These are phyloP conservation scores for Singerocomus rubriflavus DNA, from an alignment of 1,284 basidiomycete species.

Conservation along the genomic window DNA sequence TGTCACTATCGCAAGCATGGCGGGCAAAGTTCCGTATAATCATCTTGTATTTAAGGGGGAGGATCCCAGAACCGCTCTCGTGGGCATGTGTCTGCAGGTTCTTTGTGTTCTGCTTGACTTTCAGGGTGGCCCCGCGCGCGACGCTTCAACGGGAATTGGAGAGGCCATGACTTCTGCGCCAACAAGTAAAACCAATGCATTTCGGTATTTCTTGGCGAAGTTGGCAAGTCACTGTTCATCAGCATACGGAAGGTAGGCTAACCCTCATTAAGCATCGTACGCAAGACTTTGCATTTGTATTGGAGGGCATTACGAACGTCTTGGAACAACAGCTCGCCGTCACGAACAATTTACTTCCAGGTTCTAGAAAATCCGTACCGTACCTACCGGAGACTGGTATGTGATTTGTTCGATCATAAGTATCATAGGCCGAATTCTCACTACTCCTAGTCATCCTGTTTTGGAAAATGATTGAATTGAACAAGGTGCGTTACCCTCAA, in stretches of 20 bases:
- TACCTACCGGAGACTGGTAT: slow-evolving; percentile 79
- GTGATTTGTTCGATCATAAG: slow-evolving; percentile 28
- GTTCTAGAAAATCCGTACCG: slow-evolving; percentile 75
- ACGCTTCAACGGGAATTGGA: slow-evolving; percentile 39
- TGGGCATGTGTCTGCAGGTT: slow-evolving; percentile 71
- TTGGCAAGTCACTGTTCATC: slow-evolving; percentile 48
- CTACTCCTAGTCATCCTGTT: slow-evolving; percentile 67
- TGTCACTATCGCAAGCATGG: slow-evolving; percentile 57
- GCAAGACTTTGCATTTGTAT: slow-evolving; percentile 82
- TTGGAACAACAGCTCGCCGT: slow-evolving; percentile 74
- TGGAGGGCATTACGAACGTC: slow-evolving; percentile 69
- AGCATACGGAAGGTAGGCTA: slow-evolving; percentile 5
- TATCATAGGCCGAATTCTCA: slow-evolving; percentile 11
- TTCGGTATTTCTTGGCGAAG: slow-evolving; percentile 87
- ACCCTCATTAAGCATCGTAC: slow-evolving; percentile 66
- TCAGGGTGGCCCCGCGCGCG: slow-evolving; percentile 69
- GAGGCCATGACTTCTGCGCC: slow-evolving; percentile 50
- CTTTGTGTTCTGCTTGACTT: slow-evolving; percentile 80
- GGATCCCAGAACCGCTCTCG: slow-evolving; percentile 67
- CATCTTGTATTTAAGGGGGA: slow-evolving; percentile 88
- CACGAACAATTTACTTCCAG: slow-evolving; percentile 75
- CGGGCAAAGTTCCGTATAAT: slow-evolving; percentile 79
- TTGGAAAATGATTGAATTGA: slow-evolving; percentile 89
- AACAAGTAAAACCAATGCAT: slow-evolving; percentile 77
- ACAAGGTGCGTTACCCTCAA: slow-evolving; percentile 57